These are phyloP conservation scores for Mortierella sp. DNA, from an alignment of 371 early-diverging fungal genomes.

Conservation along the genomic window DNA sequence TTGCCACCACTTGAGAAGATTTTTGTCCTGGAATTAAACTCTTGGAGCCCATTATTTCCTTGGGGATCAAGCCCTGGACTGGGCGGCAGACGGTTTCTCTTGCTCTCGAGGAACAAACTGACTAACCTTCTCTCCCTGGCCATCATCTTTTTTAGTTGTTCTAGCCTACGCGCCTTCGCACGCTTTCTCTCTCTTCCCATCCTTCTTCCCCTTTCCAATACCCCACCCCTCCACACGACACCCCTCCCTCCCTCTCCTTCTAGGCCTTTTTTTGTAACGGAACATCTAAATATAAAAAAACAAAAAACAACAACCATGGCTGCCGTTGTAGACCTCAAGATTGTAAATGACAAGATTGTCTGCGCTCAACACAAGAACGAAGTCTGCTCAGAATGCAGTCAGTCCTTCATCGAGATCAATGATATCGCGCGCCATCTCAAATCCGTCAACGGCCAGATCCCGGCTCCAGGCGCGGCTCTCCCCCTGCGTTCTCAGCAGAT, in stretches of 20 bases:
- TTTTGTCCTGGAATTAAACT: too few species aligned
- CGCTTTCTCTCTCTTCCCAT: not conserved
- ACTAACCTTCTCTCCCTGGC: not conserved
- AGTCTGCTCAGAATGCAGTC: conserved; percentile 47
- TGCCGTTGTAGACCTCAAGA: conserved; percentile 45
- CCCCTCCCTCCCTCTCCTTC: not conserved
- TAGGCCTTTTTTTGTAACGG: not conserved
- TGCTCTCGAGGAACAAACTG: too few species aligned
- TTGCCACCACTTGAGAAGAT: too few species aligned
- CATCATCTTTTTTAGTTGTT: conserved; percentile 3
- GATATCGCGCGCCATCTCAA: conserved; percentile 50
- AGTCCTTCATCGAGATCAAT: conserved; percentile 49
- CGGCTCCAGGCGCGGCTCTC: conserved; percentile 74
- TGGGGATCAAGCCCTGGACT: too few species aligned
- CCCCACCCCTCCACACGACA: conserved; percentile 4
- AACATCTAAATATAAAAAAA: too few species aligned
- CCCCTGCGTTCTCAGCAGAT: conserved; percentile 74
- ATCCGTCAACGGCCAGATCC: conserved; percentile 65
- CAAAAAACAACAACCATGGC: conserved; percentile 21
- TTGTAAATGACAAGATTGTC: conserved; percentile 43
- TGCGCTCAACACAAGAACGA: conserved; percentile 49
- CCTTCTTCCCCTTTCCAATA: not conserved
- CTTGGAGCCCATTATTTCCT: too few species aligned
- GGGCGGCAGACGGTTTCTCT: too few species aligned
- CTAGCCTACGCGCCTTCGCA: not conserved